Conservation (phyloP, 2,329 filamentous ascomycete species). For the Nemania sp. region DNA sequence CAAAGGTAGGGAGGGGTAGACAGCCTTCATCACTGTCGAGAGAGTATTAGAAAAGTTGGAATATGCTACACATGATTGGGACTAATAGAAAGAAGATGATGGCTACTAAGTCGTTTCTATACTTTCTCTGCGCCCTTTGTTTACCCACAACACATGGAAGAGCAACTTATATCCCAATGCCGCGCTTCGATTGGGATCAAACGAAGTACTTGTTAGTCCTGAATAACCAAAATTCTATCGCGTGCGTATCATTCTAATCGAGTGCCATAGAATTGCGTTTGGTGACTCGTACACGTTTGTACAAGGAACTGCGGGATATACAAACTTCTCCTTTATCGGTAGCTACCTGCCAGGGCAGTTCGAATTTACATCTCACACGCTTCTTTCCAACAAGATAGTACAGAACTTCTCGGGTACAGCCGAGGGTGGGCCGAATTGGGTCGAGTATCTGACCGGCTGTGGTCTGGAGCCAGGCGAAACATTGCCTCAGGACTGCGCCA, state of each 20-base stretch:
- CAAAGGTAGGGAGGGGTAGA: neutral
- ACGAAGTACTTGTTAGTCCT: conserved; percentile 44
- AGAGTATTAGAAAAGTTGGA: neutral
- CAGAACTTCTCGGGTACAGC: conserved; percentile 65
- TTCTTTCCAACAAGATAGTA: conserved; percentile 62
- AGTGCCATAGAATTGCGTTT: conserved; percentile 56
- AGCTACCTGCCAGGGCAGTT: conserved; percentile 58
- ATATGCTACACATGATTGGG: neutral
- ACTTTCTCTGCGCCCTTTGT: conserved; percentile 2
- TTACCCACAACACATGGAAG: neutral
- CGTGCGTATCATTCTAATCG: conserved; percentile 2
- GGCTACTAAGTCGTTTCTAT: conserved; percentile 1
- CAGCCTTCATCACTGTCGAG: neutral
- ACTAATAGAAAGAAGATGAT: neutral
- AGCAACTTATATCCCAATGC: conserved; percentile 10
- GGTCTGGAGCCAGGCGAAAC: conserved; percentile 58
- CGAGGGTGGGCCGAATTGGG: conserved; percentile 66
- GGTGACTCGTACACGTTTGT: conserved; percentile 66
- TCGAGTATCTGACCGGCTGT: conserved; percentile 65
- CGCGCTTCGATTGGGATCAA: conserved; percentile 42
- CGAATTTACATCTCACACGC: conserved; percentile 56
- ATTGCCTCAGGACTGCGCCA: conserved; percentile 57
- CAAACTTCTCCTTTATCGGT: conserved; percentile 67
- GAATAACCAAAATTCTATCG: neutral
- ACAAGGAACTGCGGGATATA: conserved; percentile 63